These are phyloP conservation scores for Suillus tomentosus DNA, from an alignment of 768 basidiomycete genomes.

Conservation along the genomic window DNA sequence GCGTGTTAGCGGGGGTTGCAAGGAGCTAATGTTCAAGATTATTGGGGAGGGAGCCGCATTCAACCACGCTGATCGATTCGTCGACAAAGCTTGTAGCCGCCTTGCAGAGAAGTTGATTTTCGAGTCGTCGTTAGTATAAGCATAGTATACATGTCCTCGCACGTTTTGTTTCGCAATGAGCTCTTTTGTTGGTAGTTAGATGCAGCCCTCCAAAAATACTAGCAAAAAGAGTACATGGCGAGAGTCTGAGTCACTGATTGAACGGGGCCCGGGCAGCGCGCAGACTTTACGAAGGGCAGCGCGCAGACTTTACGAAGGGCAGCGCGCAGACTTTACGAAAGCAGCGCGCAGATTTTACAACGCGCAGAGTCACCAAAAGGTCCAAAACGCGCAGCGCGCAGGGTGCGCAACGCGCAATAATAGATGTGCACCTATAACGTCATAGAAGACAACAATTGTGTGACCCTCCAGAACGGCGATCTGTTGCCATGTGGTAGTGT, in stretches of 20 bases:
- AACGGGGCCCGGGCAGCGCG: background rate
- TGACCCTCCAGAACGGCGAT: too few relatives aligned
- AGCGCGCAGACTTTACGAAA: too few relatives aligned
- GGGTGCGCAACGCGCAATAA: background rate
- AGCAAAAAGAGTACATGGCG: background rate
- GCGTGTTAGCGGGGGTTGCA: slow-evolving; percentile 16
- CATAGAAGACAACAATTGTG: too few relatives aligned
- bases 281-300: background rate
- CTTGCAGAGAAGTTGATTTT: slow-evolving; percentile 4
- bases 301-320: too few relatives aligned
- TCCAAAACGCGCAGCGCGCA: background rate
- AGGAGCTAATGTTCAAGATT: slow-evolving; percentile 9
- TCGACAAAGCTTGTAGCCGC: background rate
- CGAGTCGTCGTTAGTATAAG: background rate
- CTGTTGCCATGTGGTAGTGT: too few relatives aligned
- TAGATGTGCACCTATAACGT: background rate
- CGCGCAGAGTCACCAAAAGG: too few relatives aligned
- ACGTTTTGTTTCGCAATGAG: too few relatives aligned
- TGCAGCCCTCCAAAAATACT: background rate
- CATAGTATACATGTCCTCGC: background rate
- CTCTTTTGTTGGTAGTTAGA: too few relatives aligned
- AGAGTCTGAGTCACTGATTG: too few relatives aligned
- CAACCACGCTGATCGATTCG: slow-evolving; percentile 3
- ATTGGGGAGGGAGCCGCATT: slow-evolving; percentile 7
- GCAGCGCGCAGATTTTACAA: background rate